Evolutionary conservation across 169 alveolate genomes (phyloP), one percentile per base, ranked within the genome.

Genomic region (Cryptosporidium ubiquitum): DNA sequence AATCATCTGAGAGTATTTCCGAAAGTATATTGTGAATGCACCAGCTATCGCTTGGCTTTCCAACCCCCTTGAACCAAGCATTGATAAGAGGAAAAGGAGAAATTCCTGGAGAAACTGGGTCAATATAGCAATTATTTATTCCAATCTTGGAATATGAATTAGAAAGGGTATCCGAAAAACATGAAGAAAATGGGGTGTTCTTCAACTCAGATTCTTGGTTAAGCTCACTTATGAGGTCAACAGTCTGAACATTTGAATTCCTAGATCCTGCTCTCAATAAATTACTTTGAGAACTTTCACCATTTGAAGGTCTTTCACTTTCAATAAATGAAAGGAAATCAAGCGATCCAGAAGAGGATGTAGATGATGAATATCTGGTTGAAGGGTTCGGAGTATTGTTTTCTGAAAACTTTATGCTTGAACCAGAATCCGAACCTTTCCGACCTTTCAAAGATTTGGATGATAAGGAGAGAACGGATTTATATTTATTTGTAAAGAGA

Each of bases 61-160:
- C 89, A 3, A 79, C 89, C 5, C 89, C 89, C 33, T 79, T 79
- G 64, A 79, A 79, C 89, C 89, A 79, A n/a, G 89, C 58, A 23
- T 75, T 58, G 26, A 79, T 79, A 2, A 79, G 75, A 23, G 89
- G 89, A 40, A 79, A 79, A 18, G 89, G 89, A n/a, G 89, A 79
- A 39, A 79, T 79, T 3, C 89, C 68, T 20, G 89, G 73, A 37
- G 75, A 58, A 10, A 79, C 29, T 35, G 89, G 89, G 58, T 79
- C 74, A 26, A 79, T 79, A 18, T 40, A 79, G 47, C 89, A 79
- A 14, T 20, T 42, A 12, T 49, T 44, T 18, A 40, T 44, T 33
- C 79, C 66, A 20, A 37, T 39, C 10, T 64, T 64, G 16, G 66
- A 58, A n/a, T 26, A 23, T 14, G 31, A 3, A 10, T 37, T 33